phyloP scores from a whole-genome alignment of 2,329 filamentous ascomycete species.

The Lomentospora prolificans region DNA sequence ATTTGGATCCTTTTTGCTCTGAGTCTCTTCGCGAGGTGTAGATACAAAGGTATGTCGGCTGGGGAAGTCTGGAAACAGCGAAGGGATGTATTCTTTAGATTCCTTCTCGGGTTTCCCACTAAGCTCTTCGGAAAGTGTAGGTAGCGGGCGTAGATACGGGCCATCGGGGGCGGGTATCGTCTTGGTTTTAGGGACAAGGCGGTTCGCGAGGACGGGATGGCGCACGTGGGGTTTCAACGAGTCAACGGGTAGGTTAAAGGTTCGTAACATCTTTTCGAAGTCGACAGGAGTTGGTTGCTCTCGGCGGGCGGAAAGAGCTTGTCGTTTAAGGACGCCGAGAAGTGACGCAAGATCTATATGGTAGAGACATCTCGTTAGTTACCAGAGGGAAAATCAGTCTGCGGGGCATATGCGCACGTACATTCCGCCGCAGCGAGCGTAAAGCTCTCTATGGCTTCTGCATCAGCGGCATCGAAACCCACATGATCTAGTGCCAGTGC shows the following conservation, averaged over 20 bases:
- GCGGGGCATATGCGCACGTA: conserved; percentile 22
- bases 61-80: conserved; percentile 50
- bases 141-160: conserved; percentile 29
- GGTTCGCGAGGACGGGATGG: conserved; percentile 35
- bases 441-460: conserved; percentile 50
- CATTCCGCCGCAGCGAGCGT: conserved; percentile 46
- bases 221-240: conserved; percentile 47
- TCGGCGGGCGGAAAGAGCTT: conserved; percentile 39
- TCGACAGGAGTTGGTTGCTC: conserved; percentile 45
- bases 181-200: conserved; percentile 26
- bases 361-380: conserved; percentile 12
- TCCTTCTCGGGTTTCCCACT: conserved; percentile 50
- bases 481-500: conserved; percentile 45
- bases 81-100: conserved; percentile 45
- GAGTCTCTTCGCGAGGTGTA: conserved; percentile 36
- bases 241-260: conserved; percentile 40
- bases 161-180: not conserved
- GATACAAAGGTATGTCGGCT: conserved; percentile 55
- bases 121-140: conserved; percentile 42
- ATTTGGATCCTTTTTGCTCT: conserved; percentile 39
- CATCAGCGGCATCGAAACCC: conserved; percentile 45
- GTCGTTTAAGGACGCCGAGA: conserved; percentile 35
- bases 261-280: conserved; percentile 42
- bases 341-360: conserved; percentile 38
- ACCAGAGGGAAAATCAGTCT: not conserved